phyloP scores from a whole-genome alignment of 192 early-diverging fungal genomes.

The Backusella psychrophila region DNA sequence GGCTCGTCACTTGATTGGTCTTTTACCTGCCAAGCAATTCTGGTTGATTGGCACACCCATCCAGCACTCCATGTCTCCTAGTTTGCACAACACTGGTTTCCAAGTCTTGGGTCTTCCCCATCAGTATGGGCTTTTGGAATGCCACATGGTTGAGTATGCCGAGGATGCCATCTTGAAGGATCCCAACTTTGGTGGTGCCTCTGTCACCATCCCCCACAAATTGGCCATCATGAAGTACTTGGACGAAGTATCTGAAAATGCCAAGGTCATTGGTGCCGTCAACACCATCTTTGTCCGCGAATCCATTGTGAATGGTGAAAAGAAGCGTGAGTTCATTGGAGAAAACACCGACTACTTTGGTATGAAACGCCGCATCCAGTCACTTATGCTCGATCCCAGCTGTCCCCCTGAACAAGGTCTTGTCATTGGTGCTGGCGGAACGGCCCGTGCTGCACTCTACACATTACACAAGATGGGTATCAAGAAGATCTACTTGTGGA shows the following conservation, averaged over 20 bases:
- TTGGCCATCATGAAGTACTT: conserved; percentile 78
- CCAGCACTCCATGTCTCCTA: conserved; percentile 84
- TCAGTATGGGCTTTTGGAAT: conserved; percentile 75
- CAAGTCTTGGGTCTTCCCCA: conserved; percentile 80
- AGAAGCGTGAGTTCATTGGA: conserved; percentile 57
- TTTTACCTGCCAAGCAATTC: conserved; percentile 65
- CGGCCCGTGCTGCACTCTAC: conserved; percentile 86
- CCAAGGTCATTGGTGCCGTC: conserved; percentile 88
- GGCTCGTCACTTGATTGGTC: conserved; percentile 67
- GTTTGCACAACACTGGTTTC: conserved; percentile 93
- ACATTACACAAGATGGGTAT: conserved; percentile 74
- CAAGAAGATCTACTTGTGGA: conserved; percentile 74
- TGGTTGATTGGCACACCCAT: conserved; percentile 93
- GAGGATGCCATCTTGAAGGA: conserved; percentile 47
- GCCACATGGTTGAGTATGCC: conserved; percentile 56
- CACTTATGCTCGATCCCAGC: conserved; percentile 33
- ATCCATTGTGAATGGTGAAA: conserved; percentile 27
- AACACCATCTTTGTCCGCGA: conserved; percentile 74
- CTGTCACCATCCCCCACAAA: conserved; percentile 97
- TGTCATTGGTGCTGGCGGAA: conserved; percentile 94
- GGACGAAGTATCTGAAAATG: conserved; percentile 70
- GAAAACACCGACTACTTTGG: conserved; percentile 98
- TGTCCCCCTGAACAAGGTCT: conserved; percentile 52
- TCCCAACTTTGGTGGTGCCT: conserved; percentile 85
- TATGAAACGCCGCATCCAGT: conserved; percentile 66